Conservation (phyloP, 1,284 basidiomycete genomes). For the Testicularia cyperi region DNA sequence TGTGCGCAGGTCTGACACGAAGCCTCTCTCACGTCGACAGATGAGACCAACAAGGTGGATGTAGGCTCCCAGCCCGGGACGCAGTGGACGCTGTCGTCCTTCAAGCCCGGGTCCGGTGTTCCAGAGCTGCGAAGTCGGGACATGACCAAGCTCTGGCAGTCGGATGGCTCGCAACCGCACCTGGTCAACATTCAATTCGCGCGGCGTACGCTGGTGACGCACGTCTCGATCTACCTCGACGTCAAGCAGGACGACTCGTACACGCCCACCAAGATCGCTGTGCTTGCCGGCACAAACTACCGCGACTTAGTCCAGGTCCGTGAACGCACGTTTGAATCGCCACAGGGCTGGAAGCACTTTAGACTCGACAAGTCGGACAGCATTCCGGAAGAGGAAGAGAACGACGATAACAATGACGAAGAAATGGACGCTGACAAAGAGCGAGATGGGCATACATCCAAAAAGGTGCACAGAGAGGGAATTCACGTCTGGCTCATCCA, state of each 20-base stretch:
- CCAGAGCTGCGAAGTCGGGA: constrained; percentile 86
- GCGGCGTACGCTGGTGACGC: constrained; percentile 79
- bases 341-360: constrained; percentile 92
- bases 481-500: constrained; percentile 76
- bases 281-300: constrained; percentile 86
- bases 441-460: constrained; percentile 69
- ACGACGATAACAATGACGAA: constrained; percentile 35
- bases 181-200: constrained; percentile 92
- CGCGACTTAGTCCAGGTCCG: constrained; percentile 83
- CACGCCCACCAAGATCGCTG: constrained; percentile 84
- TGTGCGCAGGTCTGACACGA: no score
- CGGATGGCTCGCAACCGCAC: constrained; percentile 94
- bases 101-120: constrained; percentile 93
- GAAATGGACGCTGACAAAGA: constrained; percentile 61
- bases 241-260: constrained; percentile 92
- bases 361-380: constrained; percentile 67
- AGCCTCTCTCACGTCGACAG: no score
- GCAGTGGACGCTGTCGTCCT: constrained; percentile 94
- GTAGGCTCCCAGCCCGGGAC: constrained; percentile 63
- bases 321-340: constrained; percentile 60
- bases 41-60: constrained; percentile 48
- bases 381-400: constrained; percentile 69
- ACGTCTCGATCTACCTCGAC: constrained; percentile 85
- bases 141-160: constrained; percentile 97
- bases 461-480: constrained; percentile 20